Evolutionary conservation across 306 rosid species (phyloP).

Genomic region (Rosa lucieae): DNA sequence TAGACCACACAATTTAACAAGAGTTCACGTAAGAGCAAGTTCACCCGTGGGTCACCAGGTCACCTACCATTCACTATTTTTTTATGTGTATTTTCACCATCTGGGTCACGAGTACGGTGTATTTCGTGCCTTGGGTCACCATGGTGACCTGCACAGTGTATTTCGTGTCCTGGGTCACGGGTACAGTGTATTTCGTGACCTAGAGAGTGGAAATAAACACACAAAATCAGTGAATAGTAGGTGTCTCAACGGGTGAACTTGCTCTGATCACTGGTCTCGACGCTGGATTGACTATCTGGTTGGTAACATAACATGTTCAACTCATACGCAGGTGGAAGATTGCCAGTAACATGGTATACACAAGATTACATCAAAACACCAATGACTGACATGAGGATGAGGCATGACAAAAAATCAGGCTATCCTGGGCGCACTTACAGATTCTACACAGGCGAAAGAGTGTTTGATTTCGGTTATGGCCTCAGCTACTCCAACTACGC

Average conservation of each 20-base stretch:
- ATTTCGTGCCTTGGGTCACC: too few species aligned
- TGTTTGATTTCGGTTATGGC: constrained; percentile 81
- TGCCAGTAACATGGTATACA: constrained; percentile 93
- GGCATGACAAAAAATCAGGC: constrained; percentile 56
- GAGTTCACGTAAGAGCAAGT: too few species aligned
- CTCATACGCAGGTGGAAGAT: constrained; percentile 67
- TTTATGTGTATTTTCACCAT: too few species aligned
- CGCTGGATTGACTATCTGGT: not conserved
- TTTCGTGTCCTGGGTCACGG: too few species aligned
- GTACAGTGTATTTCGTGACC: too few species aligned
- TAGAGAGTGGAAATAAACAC: too few species aligned
- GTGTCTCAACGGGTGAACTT: too few species aligned
- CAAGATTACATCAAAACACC: constrained; percentile 58
- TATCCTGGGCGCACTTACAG: constrained; percentile 87
- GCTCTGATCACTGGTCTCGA: not conserved
- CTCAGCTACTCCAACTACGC: constrained; percentile 79
- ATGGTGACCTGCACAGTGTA: too few species aligned
- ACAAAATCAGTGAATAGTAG: too few species aligned
- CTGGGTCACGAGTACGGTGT: too few species aligned
- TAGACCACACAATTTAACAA: not conserved
- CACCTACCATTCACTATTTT: too few species aligned
- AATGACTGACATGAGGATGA: constrained; percentile 99
- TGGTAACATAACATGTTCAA: not conserved
- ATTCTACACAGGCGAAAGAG: constrained; percentile 71
- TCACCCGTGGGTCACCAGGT: too few species aligned